Percentiles rank a stretch among this genome's conserved stretches.
These are phyloP conservation scores for Hondaea fermentalgiana DNA, from an alignment of 108 stramenopile genomes.

Conservation along the genomic window DNA sequence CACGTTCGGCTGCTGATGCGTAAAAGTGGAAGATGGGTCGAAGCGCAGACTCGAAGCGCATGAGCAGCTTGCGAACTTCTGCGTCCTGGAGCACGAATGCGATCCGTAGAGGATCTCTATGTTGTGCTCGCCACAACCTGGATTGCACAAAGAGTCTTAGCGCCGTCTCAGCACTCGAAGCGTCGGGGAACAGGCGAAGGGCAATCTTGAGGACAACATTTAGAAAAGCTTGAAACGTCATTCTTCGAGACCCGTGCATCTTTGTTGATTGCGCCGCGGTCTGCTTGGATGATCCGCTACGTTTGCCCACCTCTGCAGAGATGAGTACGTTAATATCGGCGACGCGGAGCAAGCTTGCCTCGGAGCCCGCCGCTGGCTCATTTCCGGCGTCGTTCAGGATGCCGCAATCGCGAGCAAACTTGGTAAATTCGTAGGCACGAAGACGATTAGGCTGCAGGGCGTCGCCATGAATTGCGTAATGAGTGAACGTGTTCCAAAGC, in stretches of 20 bases:
- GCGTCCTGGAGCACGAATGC: constrained; percentile 23
- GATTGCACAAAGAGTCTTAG: constrained; percentile 48
- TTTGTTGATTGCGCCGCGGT: neutral
- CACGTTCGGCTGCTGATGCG: neutral
- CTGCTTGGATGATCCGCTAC: neutral
- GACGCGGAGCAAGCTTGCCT: neutral
- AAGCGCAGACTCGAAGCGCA: constrained; percentile 34
- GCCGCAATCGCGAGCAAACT: neutral
- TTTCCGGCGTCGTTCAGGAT: neutral
- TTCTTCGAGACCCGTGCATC: neutral
- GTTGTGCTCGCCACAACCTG: constrained; percentile 41
- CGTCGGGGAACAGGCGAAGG: constrained; percentile 22
- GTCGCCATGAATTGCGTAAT: constrained; percentile 49
- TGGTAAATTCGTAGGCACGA: constrained; percentile 5
- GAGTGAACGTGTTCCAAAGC: constrained; percentile 61
- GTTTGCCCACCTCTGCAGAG: constrained; percentile 29
- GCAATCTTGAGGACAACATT: constrained; percentile 37
- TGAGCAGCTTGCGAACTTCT: constrained; percentile 27
- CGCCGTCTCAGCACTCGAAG: constrained; percentile 1
- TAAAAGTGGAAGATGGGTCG: constrained; percentile 37
- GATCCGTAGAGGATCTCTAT: neutral
- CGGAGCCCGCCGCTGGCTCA: too few species aligned
- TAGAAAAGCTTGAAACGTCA: constrained; percentile 26
- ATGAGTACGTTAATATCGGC: neutral
- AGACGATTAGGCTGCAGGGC: constrained; percentile 33